A percentile compares a stretch with the other conserved stretches of the same genome.
These are phyloP conservation scores for Leishmania martiniquensis DNA, from an alignment of 208 protist genomes.

Conservation along the genomic window DNA sequence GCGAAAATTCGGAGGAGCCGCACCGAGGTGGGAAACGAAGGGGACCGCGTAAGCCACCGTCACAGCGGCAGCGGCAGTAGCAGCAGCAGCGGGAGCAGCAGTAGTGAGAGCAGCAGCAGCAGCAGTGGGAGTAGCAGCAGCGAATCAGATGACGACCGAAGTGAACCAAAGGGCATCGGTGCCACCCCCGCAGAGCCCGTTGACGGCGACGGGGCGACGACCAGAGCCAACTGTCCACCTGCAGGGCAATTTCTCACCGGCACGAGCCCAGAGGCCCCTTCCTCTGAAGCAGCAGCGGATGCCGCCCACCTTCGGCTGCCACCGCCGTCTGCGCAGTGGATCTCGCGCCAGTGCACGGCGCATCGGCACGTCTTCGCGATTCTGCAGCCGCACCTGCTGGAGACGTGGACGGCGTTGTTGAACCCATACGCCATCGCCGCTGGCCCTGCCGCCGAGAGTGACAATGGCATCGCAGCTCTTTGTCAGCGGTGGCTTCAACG, in stretches of 20 bases:
- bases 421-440: conserved; percentile 15
- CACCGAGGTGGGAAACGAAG: not conserved
- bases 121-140: not conserved
- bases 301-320: conserved; percentile 15
- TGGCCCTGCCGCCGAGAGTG: not conserved
- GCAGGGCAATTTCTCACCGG: not conserved
- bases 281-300: conserved; percentile 1
- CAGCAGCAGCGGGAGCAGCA: conserved; percentile 17
- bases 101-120: not conserved
- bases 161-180: not conserved
- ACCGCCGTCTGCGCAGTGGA: conserved; percentile 48
- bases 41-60: not conserved
- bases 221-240: not conserved
- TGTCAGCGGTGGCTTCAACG: conserved; percentile 21
- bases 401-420: conserved; percentile 21
- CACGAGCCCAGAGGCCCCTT: not conserved
- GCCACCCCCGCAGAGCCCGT: not conserved
- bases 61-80: conserved; percentile 8
- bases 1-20: not conserved
- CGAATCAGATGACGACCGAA: not conserved
- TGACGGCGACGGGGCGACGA: not conserved
- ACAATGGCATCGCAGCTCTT: conserved; percentile 1
- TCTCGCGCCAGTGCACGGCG: conserved; percentile 50
- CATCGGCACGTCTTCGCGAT: conserved; percentile 49
- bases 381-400: conserved; percentile 17